phyloP scores from a whole-genome alignment of 306 rosid species.

The Urtica urens region DNA sequence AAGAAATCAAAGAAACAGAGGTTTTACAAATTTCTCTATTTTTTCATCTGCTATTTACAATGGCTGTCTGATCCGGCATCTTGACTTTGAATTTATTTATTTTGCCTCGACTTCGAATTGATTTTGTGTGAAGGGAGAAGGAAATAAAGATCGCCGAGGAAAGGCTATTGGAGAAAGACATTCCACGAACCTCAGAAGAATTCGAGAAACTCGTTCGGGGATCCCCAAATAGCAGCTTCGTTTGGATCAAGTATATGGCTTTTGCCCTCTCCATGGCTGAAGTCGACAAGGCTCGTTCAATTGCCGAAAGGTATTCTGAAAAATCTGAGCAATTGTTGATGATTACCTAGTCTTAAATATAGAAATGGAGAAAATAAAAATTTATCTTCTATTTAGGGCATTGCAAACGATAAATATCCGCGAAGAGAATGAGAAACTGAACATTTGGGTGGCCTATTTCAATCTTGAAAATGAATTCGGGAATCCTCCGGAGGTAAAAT shows the following conservation, averaged over 20 bases:
- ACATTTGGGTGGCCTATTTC: conserved; percentile 82
- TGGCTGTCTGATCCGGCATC: neutral
- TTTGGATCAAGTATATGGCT: conserved; percentile 86
- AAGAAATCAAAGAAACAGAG: conserved; percentile 62
- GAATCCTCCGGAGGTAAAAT: conserved; percentile 68
- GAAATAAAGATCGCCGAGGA: conserved; percentile 77
- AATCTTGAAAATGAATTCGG: conserved; percentile 83
- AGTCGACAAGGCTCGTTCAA: conserved; percentile 79
- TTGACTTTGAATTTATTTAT: neutral
- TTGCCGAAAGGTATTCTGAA: conserved; percentile 77
- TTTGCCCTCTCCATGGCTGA: conserved; percentile 61
- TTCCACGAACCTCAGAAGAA: conserved; percentile 81
- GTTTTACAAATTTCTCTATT: conserved; percentile 18
- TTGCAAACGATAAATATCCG: conserved; percentile 72
- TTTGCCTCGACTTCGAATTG: neutral
- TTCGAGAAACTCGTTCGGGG: conserved; percentile 82
- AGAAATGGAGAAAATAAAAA: too few relatives aligned
- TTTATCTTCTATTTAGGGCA: conserved; percentile 42
- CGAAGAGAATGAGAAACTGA: conserved; percentile 86
- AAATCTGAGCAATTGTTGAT: neutral
- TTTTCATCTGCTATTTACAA: conserved; percentile 4
- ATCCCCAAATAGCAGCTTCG: conserved; percentile 85
- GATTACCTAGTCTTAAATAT: neutral
- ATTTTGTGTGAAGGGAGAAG: conserved; percentile 40
- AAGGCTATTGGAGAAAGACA: conserved; percentile 62